Evolutionary conservation across 2,329 filamentous ascomycete genomes (phyloP).

Genomic region (Fusarium sp.): DNA sequence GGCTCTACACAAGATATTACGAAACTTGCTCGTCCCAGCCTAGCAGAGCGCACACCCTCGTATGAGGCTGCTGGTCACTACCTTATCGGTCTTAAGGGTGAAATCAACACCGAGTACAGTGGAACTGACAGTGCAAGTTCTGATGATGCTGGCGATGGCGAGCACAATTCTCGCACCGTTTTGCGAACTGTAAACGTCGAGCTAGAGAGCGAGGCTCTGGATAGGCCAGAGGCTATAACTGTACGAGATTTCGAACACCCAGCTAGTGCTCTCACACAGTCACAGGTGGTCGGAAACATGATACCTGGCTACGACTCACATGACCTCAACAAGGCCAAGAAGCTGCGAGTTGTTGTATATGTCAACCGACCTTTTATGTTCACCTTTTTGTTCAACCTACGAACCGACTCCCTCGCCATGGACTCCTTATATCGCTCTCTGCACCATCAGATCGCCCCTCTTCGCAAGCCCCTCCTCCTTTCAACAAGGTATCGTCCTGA

Average conservation of each 20-base stretch:
- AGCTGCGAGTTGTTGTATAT: conserved; percentile 78
- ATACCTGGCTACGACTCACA: conserved; percentile 55
- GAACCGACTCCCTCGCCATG: conserved; percentile 69
- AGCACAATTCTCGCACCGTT: conserved; percentile 67
- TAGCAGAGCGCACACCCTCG: conserved; percentile 40
- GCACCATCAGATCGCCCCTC: conserved; percentile 70
- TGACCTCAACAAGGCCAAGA: conserved; percentile 67
- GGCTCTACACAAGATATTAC: conserved; percentile 20
- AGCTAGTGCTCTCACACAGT: conserved; percentile 50
- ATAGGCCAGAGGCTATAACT: conserved; percentile 60
- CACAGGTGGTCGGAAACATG: conserved; percentile 53
- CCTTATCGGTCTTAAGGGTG: conserved; percentile 76
- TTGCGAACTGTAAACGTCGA: conserved; percentile 78
- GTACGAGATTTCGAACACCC: conserved; percentile 61
- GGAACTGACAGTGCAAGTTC: conserved; percentile 51
- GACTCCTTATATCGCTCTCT: conserved; percentile 70
- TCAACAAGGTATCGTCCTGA: conserved; percentile 70
- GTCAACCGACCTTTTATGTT: conserved; percentile 82
- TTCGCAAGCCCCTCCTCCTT: conserved; percentile 67
- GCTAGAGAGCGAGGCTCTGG: conserved; percentile 60
- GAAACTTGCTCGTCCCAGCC: conserved; percentile 24
- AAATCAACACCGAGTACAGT: conserved; percentile 64
- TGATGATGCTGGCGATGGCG: conserved; percentile 51
- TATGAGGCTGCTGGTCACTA: conserved; percentile 63
- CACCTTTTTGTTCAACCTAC: conserved; percentile 75